phyloP scores from a whole-genome alignment of 768 basidiomycete species.

The Tylopilus vinaceipallidus region DNA sequence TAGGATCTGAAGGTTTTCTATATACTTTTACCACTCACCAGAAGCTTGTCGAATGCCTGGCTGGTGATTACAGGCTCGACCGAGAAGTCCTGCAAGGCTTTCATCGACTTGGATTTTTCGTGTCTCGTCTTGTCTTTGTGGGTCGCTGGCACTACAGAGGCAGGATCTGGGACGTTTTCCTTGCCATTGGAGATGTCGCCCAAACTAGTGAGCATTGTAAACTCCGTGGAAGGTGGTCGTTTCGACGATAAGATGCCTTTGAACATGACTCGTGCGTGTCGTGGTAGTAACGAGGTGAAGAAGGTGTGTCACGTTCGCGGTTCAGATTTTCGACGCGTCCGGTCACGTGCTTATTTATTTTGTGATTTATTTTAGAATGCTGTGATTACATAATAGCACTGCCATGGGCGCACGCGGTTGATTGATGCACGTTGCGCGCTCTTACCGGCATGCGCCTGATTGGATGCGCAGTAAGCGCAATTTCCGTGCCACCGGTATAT shows the following conservation, averaged over 20 bases:
- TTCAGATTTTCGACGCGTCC: constrained; percentile 32
- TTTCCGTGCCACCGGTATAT: constrained; percentile 34
- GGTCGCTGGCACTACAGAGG: constrained; percentile 30
- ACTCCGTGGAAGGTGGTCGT: constrained; percentile 64
- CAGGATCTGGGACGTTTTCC: constrained; percentile 60
- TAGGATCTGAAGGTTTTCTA: not conserved
- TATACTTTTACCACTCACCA: constrained; percentile 50
- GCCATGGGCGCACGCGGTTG: constrained; percentile 20
- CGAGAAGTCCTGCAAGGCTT: constrained; percentile 37
- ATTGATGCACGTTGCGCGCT: constrained; percentile 8
- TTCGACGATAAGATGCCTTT: constrained; percentile 75
- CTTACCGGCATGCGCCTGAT: constrained; percentile 4
- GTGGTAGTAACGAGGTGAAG: constrained; percentile 1
- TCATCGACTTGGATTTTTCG: constrained; percentile 46
- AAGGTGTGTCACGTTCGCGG: constrained; percentile 18
- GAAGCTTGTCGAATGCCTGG: constrained; percentile 75
- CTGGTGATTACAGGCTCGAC: constrained; percentile 46
- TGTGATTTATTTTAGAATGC: constrained; percentile 2
- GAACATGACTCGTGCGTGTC: constrained; percentile 52
- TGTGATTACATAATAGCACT: constrained; percentile 17
- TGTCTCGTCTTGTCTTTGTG: constrained; percentile 33
- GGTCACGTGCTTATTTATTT: constrained; percentile 35
- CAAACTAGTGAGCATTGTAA: constrained; percentile 64
- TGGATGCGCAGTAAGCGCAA: constrained; percentile 23
- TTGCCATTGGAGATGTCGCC: constrained; percentile 55